Percentiles rank a stretch among this genome's conserved stretches.
Evolutionary conservation across 1,139 yeast genomes (phyloP).

Genomic region (Saccharomyces hybrid): DNA sequence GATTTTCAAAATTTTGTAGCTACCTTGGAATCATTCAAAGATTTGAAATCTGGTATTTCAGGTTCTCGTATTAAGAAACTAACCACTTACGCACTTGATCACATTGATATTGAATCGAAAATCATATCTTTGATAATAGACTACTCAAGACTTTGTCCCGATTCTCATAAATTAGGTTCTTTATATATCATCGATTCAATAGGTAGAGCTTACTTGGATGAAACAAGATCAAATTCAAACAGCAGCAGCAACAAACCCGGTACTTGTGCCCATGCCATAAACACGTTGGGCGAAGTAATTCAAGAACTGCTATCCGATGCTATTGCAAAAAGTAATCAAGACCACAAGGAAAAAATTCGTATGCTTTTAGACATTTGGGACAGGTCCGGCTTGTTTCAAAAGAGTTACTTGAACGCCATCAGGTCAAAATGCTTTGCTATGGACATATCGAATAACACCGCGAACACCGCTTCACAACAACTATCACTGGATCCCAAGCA

Average conservation of each 20-base stretch:
- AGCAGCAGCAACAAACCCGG: constrained; percentile 55
- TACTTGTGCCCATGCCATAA: constrained; percentile 67
- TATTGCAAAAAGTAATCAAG: constrained; percentile 44
- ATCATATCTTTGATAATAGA: constrained; percentile 31
- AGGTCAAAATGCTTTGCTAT: constrained; percentile 54
- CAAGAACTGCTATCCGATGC: constrained; percentile 56
- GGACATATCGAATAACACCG: constrained; percentile 17
- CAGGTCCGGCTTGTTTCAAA: constrained; percentile 69
- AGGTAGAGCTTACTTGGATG: constrained; percentile 78
- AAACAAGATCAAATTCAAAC: constrained; percentile 49
- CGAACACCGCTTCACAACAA: constrained; percentile 20
- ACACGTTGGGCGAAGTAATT: constrained; percentile 50
- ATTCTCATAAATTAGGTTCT: constrained; percentile 82
- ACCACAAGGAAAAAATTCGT: constrained; percentile 60
- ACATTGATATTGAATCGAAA: constrained; percentile 41
- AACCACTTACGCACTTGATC: constrained; percentile 67
- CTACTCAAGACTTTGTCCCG: constrained; percentile 67
- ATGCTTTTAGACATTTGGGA: constrained; percentile 92
- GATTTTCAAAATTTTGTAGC: constrained; percentile 54
- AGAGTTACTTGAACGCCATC: constrained; percentile 46
- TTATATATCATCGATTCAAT: constrained; percentile 88
- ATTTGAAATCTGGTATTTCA: constrained; percentile 85
- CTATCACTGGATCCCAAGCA: constrained; percentile 45
- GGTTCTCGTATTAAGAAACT: constrained; percentile 88
- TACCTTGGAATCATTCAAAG: constrained; percentile 64